A percentile compares a stretch with the other conserved stretches of the same genome.
phyloP scores from a whole-genome alignment of 768 basidiomycete genomes.

The Kwoniella bestiolae region DNA sequence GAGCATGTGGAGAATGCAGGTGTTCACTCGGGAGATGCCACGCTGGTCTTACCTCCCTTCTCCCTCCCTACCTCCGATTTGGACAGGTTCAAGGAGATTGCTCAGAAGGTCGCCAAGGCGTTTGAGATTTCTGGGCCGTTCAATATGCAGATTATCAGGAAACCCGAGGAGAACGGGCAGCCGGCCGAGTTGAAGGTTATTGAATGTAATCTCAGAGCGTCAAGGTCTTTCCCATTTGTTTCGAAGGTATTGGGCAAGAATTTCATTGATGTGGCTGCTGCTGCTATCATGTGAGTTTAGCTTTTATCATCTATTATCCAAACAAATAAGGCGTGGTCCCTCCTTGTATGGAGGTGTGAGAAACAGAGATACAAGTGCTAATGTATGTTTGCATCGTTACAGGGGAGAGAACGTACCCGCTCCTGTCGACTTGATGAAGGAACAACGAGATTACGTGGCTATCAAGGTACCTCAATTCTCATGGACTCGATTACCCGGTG shows the following conservation, averaged over 20 bases:
- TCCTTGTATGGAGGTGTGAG: too few species aligned
- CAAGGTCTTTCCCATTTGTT: conserved; percentile 98
- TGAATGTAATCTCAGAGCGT: conserved; percentile 97
- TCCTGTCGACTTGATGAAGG: conserved; percentile 87
- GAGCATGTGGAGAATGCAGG: conserved; percentile 99
- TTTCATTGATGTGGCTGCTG: conserved; percentile 84
- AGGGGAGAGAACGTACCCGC: conserved; percentile 74
- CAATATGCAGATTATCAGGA: conserved; percentile 99
- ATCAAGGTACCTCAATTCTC: conserved; percentile 99
- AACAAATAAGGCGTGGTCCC: too few species aligned
- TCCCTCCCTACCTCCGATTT: conserved; percentile 76
- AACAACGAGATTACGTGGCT: conserved; percentile 84
- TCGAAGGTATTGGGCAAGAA: conserved; percentile 97
- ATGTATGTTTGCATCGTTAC: not conserved
- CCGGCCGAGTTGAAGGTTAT: conserved; percentile 88
- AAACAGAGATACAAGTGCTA: not conserved
- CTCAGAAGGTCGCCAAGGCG: conserved; percentile 89
- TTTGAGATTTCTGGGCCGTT: conserved; percentile 97
- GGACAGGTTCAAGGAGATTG: conserved; percentile 85
- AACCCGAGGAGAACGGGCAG: conserved; percentile 64
- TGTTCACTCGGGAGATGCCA: conserved; percentile 98
- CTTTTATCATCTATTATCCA: too few species aligned
- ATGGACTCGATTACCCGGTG: conserved; percentile 94
- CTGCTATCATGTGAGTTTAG: conserved; percentile 44
- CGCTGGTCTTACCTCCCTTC: conserved; percentile 93